Evolutionary conservation across 768 basidiomycete genomes (phyloP), one percentile per base, ranked within the genome.

Genomic region (Paxillus involutus): DNA sequence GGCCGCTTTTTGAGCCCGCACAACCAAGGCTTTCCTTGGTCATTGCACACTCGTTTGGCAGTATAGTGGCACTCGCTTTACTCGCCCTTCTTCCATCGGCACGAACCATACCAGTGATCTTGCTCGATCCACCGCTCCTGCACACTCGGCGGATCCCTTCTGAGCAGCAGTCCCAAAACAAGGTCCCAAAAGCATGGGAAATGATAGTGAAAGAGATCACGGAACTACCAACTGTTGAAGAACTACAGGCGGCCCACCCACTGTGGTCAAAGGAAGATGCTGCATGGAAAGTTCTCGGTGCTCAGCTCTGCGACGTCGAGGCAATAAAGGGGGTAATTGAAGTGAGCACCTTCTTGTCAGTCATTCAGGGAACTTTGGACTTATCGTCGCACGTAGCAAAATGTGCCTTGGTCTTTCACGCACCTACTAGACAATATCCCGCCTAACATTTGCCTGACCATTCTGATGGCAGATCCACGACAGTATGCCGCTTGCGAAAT

Each of bases 11-110:
- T 7, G 44, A 30, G 29, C 44, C 44, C 6, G 6, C 16, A 32
- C 19, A 26, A 5, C 1, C 45, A 1, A 29, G 14, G 43, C 64
- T 53, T 11, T 6, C 56, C 9, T 16, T 64, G 41, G 39, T 70
- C 13, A n/a, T 66, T 7, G 63, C 59, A 7, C 47, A 59, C 33
- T 68, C 67, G 9, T 39, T 66, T 6, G 68, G 66, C 7, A 66
- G 47, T 3, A 0, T 65, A 3, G 47, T 63, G 11, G 53, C 49
- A 29, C 8, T 51, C 8, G 33, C 53, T 6, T 51, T 69, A 7
- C 24, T 70, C 0, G 51, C 51, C 17, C 21, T 60, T 7, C 44
- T 69, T 37, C 49, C 59, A 6, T 43, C 46, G 9, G 32, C 58
- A 1, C 55, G 26, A 11, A 32, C 48, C 0, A 51, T 59, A 36